A percentile compares a stretch with the other conserved stretches of the same genome.
Evolutionary conservation across 257 asterid genomes (phyloP).

Genomic region (Parsonsia alboflavescens): DNA sequence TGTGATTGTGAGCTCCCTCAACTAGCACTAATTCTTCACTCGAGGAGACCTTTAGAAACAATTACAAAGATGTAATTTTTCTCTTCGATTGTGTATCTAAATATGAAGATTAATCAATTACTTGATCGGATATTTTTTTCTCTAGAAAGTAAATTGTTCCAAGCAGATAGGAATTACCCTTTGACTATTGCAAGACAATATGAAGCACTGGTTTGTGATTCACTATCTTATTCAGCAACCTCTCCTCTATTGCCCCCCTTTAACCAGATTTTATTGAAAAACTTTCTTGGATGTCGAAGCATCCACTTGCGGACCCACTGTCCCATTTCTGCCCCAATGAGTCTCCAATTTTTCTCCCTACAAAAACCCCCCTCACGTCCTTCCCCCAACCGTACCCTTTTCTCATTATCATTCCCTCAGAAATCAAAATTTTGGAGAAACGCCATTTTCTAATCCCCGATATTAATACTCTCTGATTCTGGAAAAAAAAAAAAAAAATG

Average conservation of each 20-base stretch:
- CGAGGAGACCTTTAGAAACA: too few species aligned
- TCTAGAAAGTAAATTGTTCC: neutral
- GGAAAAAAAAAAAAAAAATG: too few species aligned
- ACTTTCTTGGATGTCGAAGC: slow-evolving; percentile 18
- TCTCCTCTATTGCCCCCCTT: neutral
- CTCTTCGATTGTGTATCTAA: too few species aligned
- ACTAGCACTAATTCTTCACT: too few species aligned
- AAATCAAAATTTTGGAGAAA: neutral
- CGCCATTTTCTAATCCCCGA: neutral
- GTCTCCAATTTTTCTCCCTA: slow-evolving; percentile 15
- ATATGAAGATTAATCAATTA: too few species aligned
- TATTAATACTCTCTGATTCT: too few species aligned
- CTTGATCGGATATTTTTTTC: too few species aligned
- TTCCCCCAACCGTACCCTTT: neutral
- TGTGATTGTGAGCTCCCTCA: too few species aligned
- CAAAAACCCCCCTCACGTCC: slow-evolving; percentile 26
- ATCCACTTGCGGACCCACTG: slow-evolving; percentile 19
- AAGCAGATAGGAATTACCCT: neutral
- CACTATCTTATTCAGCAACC: neutral
- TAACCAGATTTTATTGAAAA: neutral
- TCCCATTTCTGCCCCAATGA: slow-evolving; percentile 14
- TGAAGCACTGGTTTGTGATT: neutral
- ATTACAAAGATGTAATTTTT: too few species aligned
- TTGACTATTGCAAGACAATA: neutral
- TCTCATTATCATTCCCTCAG: neutral